These are phyloP conservation scores for Penicillium polonicum DNA, from an alignment of 2,329 filamentous ascomycete genomes.

Conservation along the genomic window DNA sequence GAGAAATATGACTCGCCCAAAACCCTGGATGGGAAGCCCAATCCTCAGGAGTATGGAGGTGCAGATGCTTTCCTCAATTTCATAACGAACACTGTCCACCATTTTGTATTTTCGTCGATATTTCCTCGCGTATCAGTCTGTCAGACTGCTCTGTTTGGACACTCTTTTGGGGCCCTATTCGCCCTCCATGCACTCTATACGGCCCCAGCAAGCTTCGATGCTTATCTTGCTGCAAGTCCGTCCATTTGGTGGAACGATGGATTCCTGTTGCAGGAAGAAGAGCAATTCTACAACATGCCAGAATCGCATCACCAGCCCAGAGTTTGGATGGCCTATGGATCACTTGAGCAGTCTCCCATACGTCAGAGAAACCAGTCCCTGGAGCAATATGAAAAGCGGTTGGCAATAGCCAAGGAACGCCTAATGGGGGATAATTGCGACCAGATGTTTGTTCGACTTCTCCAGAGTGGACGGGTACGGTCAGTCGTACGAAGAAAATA, in stretches of 20 bases:
- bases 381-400: constrained; percentile 31
- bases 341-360: constrained; percentile 34
- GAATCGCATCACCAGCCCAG: constrained; percentile 13
- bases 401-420: constrained; percentile 13
- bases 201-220: constrained; percentile 44
- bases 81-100: constrained; percentile 40
- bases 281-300: constrained; percentile 23
- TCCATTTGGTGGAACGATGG: constrained; percentile 50
- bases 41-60: constrained; percentile 37
- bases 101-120: constrained; percentile 28
- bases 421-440: constrained; percentile 30
- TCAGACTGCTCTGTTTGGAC: constrained; percentile 49
- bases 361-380: constrained; percentile 30
- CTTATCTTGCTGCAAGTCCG: constrained; percentile 49
- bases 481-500: constrained; percentile 23
- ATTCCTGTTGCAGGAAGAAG: constrained; percentile 40
- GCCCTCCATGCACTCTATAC: constrained; percentile 47
- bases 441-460: constrained; percentile 21
- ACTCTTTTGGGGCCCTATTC: constrained; percentile 53
- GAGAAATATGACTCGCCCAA: constrained; percentile 23
- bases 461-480: constrained; percentile 11
- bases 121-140: constrained; percentile 35
- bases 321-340: constrained; percentile 38
- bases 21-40: constrained; percentile 25
- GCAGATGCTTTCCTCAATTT: constrained; percentile 49